These are phyloP conservation scores for Penicillium brasilianum DNA, from an alignment of 2,329 filamentous ascomycete species.

Conservation along the genomic window DNA sequence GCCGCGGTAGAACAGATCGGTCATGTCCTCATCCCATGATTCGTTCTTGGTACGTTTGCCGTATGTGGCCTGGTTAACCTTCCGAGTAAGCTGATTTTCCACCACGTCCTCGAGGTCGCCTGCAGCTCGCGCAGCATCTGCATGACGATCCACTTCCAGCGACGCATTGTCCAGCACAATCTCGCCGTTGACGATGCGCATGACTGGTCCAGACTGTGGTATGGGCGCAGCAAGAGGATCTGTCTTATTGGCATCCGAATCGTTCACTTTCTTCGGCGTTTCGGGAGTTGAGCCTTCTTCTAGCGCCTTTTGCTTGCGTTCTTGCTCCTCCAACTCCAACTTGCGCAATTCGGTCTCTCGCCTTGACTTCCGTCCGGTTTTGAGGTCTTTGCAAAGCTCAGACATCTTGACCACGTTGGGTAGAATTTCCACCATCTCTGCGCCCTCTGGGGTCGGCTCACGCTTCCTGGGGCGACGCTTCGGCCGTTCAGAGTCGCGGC, in stretches of 20 bases:
- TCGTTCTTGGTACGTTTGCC: slow-evolving; percentile 58
- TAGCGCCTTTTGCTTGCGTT: slow-evolving; percentile 46
- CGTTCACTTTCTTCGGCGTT: slow-evolving; percentile 36
- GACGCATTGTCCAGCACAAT: slow-evolving; percentile 60
- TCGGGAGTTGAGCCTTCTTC: slow-evolving; percentile 36
- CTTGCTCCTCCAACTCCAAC: slow-evolving; percentile 62
- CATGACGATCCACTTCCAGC: slow-evolving; percentile 61
- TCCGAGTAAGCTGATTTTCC: slow-evolving; percentile 53
- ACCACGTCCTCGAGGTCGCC: slow-evolving; percentile 53
- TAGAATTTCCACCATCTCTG: slow-evolving; percentile 58
- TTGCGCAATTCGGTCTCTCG: slow-evolving; percentile 62
- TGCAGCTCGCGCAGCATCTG: slow-evolving; percentile 55
- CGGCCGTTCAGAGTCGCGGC: slow-evolving; percentile 21
- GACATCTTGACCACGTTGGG: slow-evolving; percentile 62
- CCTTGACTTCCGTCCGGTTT: slow-evolving; percentile 62
- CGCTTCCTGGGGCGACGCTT: slow-evolving; percentile 43
- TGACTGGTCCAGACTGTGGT: slow-evolving; percentile 50
- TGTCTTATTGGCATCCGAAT: slow-evolving; percentile 28
- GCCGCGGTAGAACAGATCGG: slow-evolving; percentile 66
- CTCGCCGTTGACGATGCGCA: slow-evolving; percentile 62
- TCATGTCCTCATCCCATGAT: slow-evolving; percentile 63
- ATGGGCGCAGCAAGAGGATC: slow-evolving; percentile 31
- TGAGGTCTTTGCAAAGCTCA: slow-evolving; percentile 59
- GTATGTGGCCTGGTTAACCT: slow-evolving; percentile 53
- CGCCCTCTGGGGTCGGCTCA: slow-evolving; percentile 53